Percentiles rank a stretch among this genome's conserved stretches.
Conservation (phyloP, 2,329 filamentous ascomycete species). For the Teratosphaeria zuluensis region DNA sequence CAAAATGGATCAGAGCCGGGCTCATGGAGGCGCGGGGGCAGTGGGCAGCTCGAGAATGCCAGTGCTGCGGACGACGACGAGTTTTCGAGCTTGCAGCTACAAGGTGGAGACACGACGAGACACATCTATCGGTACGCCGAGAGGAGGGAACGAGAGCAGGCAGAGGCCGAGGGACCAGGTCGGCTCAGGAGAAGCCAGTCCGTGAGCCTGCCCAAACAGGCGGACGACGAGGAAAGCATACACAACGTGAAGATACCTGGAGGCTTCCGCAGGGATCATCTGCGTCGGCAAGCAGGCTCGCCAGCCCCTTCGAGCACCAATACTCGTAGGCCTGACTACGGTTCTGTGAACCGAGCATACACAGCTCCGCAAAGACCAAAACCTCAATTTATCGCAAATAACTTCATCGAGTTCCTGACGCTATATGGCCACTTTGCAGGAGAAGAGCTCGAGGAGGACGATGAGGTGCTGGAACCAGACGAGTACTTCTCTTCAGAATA, state of each 20-base stretch:
- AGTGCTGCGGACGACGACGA: slow-evolving; percentile 56
- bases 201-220: slow-evolving; percentile 68
- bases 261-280: slow-evolving; percentile 82
- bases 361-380: slow-evolving; percentile 26
- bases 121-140: slow-evolving; percentile 97
- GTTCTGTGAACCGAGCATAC: slow-evolving; percentile 12
- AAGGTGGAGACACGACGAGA: slow-evolving; percentile 88
- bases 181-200: slow-evolving; percentile 74
- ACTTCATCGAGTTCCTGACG: slow-evolving; percentile 90
- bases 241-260: slow-evolving; percentile 86
- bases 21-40: slow-evolving; percentile 16
- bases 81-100: slow-evolving; percentile 85
- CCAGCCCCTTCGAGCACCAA: slow-evolving; percentile 32
- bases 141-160: slow-evolving; percentile 72
- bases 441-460: slow-evolving; percentile 92
- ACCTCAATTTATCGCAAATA: slow-evolving; percentile 70
- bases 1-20: slow-evolving; percentile 28
- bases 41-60: slow-evolving; percentile 16
- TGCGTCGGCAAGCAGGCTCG: slow-evolving; percentile 61
- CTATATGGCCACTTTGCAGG: slow-evolving; percentile 96
- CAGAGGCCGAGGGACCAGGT: slow-evolving; percentile 52
- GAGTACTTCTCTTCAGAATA: slow-evolving; percentile 84
- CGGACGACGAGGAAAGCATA: slow-evolving; percentile 66
- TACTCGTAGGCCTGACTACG: slow-evolving; percentile 22
- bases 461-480: slow-evolving; percentile 75